Evolutionary conservation across 2,329 filamentous ascomycete species (phyloP), one percentile per base, ranked within the genome.

Genomic region (Arthrobotrys sphaeroides): DNA sequence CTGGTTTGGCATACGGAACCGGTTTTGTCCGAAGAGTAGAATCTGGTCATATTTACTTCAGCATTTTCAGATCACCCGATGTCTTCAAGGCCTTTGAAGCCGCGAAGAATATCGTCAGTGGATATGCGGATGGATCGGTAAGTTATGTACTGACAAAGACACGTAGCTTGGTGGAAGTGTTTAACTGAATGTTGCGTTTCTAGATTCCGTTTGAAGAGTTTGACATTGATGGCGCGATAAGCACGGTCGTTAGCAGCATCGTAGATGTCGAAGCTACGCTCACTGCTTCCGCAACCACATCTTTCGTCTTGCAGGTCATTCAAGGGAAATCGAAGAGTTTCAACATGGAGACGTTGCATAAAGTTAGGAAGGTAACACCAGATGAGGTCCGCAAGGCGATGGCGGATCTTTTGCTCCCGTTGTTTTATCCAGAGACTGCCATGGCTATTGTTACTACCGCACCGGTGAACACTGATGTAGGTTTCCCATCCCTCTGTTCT

Each of bases 371-470:
- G 45, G 92, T 97, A 4, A 90, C 85, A 0, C 87, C 89, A 1
- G 90, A 94, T 10, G 88, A 97, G 80, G 91, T 98, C 78, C 90
- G 88, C 82, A 84, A 85, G 22, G 91, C 88, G 1, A 88, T 99
- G 84, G 87, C 84, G 61, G 89, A 92, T 16, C 86, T 94, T 61
- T 86, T 99, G 28, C 81, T 96, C 79, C 90, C 91, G 0, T 86
- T 95, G 36, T 98, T 99, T 82, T 87, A 89, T 78, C 89, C 94
- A 0, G 88, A 90, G 18, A 92, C 87, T 81, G 90, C 93, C 77
- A 96, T 98, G 81, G 84, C 97, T 61, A 89, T 97, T 2, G 87
- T 97, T 60, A 97, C 94, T 5, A 97, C 94, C 81, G 91, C 93
- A 18, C 90, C 91, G 13, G 87, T 93, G 55, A 91, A 97, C 87